Base-by-base conservation (phyloP, 306 rosid genomes). In the Cucurbita maxima region DNA sequence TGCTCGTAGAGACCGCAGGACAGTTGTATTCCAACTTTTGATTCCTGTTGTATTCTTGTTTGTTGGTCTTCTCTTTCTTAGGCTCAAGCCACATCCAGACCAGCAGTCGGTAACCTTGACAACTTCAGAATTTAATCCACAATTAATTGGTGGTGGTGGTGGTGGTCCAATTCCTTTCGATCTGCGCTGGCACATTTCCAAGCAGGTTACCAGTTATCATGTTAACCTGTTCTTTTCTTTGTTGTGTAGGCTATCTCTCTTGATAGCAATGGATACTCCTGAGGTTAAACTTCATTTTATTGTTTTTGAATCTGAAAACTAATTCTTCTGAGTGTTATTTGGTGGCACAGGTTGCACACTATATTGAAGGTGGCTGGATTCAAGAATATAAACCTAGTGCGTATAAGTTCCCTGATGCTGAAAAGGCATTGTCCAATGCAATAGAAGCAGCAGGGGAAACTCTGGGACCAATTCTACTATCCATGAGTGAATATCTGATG, bases 61-160 rank as follows among this genome's bases (percentile, higher is more conserved):
- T 83, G 58, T 93, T 51, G 98, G 98, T 64, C 96, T 93, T 86
- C 81, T 90, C 34, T 86, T 88, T 83, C 92, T 93, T 75, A 81
- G 86, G 92, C 96, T 93, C 82, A 93, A 88, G 90, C 97, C 98
- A 73, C 98, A 93, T 86, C 98, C 98, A 72, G 98, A 90, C 85
- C 96, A 90, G 86, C 73, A 36, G 61, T 82, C 92, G 43, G 77
- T 93, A 81, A 88, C 86, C 54, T 88, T 93, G 77, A 87, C 98
- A 83, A 93, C 98, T 58, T 83, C 92, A 75, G 71, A 88, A 67
- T 93, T 93, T 81, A 93, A 93, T 87, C 94, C 98, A 64, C 79
- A 90, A 51, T 76, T 93, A 86, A 81, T 90, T 6, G 92, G 97
- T 47, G 96, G 89, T 64, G 96, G 98, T 57, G 98, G 98, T 37